Base-by-base conservation (phyloP, 2,329 filamentous ascomycete species). In the Cladobotryum mycophilum region DNA sequence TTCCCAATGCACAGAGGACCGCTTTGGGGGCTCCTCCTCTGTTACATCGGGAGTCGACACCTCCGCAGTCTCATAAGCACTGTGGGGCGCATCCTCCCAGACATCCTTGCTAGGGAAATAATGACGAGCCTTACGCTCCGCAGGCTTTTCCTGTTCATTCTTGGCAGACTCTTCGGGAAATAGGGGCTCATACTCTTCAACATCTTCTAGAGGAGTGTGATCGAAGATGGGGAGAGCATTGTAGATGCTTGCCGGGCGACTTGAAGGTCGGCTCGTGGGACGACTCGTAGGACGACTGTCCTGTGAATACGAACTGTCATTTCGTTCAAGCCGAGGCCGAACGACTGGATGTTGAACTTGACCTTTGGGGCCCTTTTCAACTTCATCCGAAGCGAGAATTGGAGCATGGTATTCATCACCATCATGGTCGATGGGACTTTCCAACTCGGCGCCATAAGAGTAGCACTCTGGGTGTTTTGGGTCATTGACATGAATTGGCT, bases 11-110 rank as follows among this genome's bases (percentile, higher is more conserved):
- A 53, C 58, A 5, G 61, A 60, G 17, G 61, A 64, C 53, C 62
- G 63, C 55, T 58, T 63, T 48, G 47, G 34, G 13, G 15, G 43
- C 18, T 53, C 44, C 18, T 53, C 44, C 20, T 40, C 40, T 11
- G 54, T 68, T 56, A 64, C 71, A 57, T 64, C 87, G 1, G 90
- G 90, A 0, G 89, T 93, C 3, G 86, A 88, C 7, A 97, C 92
- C 53, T 88, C 90, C 3, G 91, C 84, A 34, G 81, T 85, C 62
- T 80, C 82, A 61, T 93, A 84, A 47, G 89, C 76, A 68, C 90
- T 96, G 63, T 84, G 86, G 4, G 95, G 93, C 0, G 89, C 86
- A 66, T 99, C 95, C 71, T 99, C 93, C 93, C 93, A 99, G 38
- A 97, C 82, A 65, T 99, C 93, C 66, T 91, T 87, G 67, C 91